A percentile compares a stretch with the other conserved stretches of the same genome.
Conservation (phyloP, 2,329 filamentous ascomycete species). For the Nigrospora sphaerica region DNA sequence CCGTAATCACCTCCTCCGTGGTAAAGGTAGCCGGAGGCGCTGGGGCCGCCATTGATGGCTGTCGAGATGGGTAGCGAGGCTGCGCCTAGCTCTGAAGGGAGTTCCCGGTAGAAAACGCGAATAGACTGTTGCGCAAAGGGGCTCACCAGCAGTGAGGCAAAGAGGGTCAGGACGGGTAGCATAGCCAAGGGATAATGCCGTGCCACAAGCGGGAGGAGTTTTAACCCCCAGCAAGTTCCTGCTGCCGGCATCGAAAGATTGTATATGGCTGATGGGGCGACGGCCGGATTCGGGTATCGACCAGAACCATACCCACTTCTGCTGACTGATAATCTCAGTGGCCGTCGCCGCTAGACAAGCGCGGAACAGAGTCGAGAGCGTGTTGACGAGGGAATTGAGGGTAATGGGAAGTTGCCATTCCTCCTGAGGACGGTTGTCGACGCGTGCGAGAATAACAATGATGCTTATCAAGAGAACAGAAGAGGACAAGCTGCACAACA, state of each 20-base stretch:
- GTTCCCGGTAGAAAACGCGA: not conserved
- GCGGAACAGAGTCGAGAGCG: not conserved
- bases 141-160: not conserved
- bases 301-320: slow-evolving; percentile 1
- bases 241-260: too few relatives aligned
- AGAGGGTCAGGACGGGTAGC: not conserved
- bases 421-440: not conserved
- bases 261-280: too few relatives aligned
- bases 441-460: not conserved
- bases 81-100: too few relatives aligned
- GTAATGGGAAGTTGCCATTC: not conserved
- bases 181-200: not conserved
- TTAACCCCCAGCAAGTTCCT: too few relatives aligned
- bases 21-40: not conserved
- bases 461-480: not conserved
- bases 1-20: not conserved
- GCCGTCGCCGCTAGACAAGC: not conserved
- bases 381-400: too few relatives aligned
- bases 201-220: too few relatives aligned
- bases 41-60: not conserved
- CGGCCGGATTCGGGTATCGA: too few relatives aligned
- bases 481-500: not conserved
- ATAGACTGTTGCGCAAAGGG: not conserved
- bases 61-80: not conserved
- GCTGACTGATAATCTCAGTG: not conserved